phyloP scores from a whole-genome alignment of 176 grass and related monocot species.

The Carex kokanica region DNA sequence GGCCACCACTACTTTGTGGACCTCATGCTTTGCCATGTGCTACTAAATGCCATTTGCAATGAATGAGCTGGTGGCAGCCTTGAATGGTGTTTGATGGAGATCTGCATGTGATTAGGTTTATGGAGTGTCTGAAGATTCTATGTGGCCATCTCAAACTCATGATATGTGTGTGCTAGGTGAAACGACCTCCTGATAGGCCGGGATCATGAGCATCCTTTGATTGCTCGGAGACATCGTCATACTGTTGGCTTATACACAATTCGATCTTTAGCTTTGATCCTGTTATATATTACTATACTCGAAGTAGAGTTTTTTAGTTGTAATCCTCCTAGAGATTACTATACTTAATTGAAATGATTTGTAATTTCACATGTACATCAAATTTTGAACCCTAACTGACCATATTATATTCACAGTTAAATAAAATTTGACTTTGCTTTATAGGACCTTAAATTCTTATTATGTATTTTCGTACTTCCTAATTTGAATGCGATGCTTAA shows the following conservation, averaged over 20 bases:
- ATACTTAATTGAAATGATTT: not conserved
- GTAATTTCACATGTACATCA: not conserved
- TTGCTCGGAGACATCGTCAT: not conserved
- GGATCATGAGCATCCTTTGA: not conserved
- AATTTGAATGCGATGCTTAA: not conserved
- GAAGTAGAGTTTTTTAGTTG: not conserved
- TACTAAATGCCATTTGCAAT: slow-evolving; percentile 92
- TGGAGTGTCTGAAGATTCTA: not conserved
- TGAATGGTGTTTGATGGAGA: not conserved
- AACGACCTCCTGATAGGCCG: not conserved
- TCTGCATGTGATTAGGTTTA: slow-evolving; percentile 10
- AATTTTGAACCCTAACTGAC: not conserved
- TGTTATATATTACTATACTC: slow-evolving; percentile 5
- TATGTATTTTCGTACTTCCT: not conserved
- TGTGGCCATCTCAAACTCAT: not conserved
- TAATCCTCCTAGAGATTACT: not conserved
- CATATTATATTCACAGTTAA: not conserved
- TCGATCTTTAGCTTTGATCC: not conserved
- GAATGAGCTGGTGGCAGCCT: slow-evolving; percentile 28
- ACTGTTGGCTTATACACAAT: not conserved
- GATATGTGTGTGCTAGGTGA: not conserved
- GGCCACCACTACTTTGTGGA: slow-evolving; percentile 98
- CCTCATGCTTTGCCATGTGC: slow-evolving; percentile 88
- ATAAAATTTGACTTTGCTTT: not conserved
- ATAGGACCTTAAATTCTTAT: not conserved